A percentile compares a stretch with the other conserved stretches of the same genome.
phyloP scores from a whole-genome alignment of 2,329 filamentous ascomycete species.

The Xylariales sp. region DNA sequence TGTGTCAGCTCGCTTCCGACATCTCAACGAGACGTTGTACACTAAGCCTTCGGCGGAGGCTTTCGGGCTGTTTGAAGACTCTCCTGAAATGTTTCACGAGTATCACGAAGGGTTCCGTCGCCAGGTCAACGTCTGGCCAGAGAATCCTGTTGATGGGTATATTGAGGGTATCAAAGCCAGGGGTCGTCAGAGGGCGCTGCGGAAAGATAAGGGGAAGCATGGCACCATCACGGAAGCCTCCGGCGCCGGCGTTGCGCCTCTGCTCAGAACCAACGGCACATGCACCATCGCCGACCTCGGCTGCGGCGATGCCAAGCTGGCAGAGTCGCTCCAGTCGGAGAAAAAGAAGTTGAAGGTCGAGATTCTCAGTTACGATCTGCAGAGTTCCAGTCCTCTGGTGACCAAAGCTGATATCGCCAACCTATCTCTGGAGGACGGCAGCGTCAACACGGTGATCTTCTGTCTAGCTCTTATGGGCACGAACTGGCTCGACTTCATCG shows the following conservation, averaged over 20 bases:
- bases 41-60: slow-evolving; percentile 82
- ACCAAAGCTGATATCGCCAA: slow-evolving; percentile 85
- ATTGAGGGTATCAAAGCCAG: slow-evolving; percentile 65
- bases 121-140: slow-evolving; percentile 93
- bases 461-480: slow-evolving; percentile 98
- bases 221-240: slow-evolving; percentile 18
- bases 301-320: slow-evolving; percentile 85
- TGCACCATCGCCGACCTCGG: slow-evolving; percentile 87
- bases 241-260: slow-evolving; percentile 34
- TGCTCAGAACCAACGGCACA: slow-evolving; percentile 67
- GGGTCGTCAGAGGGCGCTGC: slow-evolving; percentile 45
- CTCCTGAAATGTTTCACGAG: slow-evolving; percentile 90
- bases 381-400: slow-evolving; percentile 69
- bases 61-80: slow-evolving; percentile 74
- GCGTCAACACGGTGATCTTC: slow-evolving; percentile 85
- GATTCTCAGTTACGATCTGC: slow-evolving; percentile 82
- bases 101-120: slow-evolving; percentile 96
- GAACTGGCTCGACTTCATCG: slow-evolving; percentile 95
- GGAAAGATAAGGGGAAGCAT: slow-evolving; percentile 4
- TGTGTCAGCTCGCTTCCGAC: slow-evolving; percentile 89
- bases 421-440: slow-evolving; percentile 69
- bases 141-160: slow-evolving; percentile 91
- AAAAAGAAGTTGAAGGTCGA: slow-evolving; percentile 65
- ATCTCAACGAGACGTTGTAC: slow-evolving; percentile 95
- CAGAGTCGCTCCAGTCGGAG: slow-evolving; percentile 60